These are phyloP conservation scores for Endothia cerciana DNA, from an alignment of 2,329 filamentous ascomycete genomes.

Conservation along the genomic window DNA sequence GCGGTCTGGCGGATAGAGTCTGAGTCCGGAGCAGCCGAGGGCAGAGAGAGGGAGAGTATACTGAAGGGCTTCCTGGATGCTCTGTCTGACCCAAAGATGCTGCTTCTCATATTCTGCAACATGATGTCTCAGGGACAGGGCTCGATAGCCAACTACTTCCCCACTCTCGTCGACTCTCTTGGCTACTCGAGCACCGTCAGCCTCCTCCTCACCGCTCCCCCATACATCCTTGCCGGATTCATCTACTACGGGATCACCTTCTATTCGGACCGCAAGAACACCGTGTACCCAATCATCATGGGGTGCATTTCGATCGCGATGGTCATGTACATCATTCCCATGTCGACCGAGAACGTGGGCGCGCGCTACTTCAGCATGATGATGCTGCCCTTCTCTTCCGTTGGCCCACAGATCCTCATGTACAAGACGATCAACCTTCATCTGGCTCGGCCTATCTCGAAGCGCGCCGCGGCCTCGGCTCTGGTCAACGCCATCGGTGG, in stretches of 20 bases:
- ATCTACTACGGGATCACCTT: slow-evolving; percentile 40
- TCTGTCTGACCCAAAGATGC: slow-evolving; percentile 42
- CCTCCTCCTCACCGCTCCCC: slow-evolving; percentile 51
- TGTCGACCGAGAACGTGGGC: slow-evolving; percentile 42
- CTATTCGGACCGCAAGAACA: slow-evolving; percentile 44
- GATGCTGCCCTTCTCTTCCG: slow-evolving; percentile 44
- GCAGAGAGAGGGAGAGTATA: slow-evolving; percentile 38
- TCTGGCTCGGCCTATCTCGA: slow-evolving; percentile 45
- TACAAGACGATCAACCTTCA: slow-evolving; percentile 48
- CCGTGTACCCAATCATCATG: slow-evolving; percentile 41
- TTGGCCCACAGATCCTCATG: slow-evolving; percentile 45
- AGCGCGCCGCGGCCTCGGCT: slow-evolving; percentile 46
- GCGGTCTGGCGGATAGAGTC: slow-evolving; percentile 41
- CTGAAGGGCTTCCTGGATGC: slow-evolving; percentile 37
- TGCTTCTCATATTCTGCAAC: slow-evolving; percentile 44
- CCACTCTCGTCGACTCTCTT: slow-evolving; percentile 40
- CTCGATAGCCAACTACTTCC: slow-evolving; percentile 38
- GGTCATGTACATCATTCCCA: slow-evolving; percentile 43
- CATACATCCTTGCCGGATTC: slow-evolving; percentile 46
- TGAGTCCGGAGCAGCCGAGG: slow-evolving; percentile 45
- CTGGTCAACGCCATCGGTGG: slow-evolving; percentile 45
- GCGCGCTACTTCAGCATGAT: slow-evolving; percentile 49
- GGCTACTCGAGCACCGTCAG: slow-evolving; percentile 43
- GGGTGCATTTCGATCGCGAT: slow-evolving; percentile 40
- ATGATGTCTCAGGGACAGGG: slow-evolving; percentile 45